Evolutionary conservation across 208 protist genomes (phyloP).

Genomic region (Leishmania mexicana): DNA sequence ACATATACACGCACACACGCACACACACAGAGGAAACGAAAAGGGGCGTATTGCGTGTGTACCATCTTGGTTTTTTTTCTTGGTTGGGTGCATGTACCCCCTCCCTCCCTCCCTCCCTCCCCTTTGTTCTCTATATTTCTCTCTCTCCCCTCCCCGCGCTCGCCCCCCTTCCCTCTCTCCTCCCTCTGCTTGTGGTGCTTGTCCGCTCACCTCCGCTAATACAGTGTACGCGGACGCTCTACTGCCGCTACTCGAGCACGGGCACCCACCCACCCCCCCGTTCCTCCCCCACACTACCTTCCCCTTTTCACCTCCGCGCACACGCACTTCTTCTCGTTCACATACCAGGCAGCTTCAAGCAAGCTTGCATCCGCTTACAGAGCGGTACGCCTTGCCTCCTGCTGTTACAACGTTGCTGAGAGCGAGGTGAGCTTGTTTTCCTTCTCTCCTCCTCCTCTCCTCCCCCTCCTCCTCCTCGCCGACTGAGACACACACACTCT

Average conservation of each 20-base stretch:
- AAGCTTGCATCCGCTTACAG: background rate
- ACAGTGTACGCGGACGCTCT: background rate
- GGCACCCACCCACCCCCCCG: background rate
- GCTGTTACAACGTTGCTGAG: background rate
- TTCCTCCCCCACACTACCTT: background rate
- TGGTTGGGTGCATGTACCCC: background rate
- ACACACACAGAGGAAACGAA: background rate
- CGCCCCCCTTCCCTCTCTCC: background rate
- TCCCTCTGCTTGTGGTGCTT: background rate
- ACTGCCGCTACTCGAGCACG: background rate
- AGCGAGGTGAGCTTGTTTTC: background rate
- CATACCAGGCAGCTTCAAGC: background rate
- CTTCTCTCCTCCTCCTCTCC: background rate
- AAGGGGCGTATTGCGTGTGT: too few species aligned
- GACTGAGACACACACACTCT: background rate
- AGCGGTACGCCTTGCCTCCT: background rate
- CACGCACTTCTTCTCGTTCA: background rate
- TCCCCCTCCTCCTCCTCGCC: background rate
- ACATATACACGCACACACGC: background rate
- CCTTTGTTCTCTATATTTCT: background rate
- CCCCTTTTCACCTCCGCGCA: background rate
- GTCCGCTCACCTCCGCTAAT: background rate
- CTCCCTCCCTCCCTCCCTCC: background rate
- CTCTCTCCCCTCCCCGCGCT: background rate
- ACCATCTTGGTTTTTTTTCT: too few species aligned